phyloP scores from a whole-genome alignment of 169 alveolate species.

The Cryptosporidium xiaoi region DNA sequence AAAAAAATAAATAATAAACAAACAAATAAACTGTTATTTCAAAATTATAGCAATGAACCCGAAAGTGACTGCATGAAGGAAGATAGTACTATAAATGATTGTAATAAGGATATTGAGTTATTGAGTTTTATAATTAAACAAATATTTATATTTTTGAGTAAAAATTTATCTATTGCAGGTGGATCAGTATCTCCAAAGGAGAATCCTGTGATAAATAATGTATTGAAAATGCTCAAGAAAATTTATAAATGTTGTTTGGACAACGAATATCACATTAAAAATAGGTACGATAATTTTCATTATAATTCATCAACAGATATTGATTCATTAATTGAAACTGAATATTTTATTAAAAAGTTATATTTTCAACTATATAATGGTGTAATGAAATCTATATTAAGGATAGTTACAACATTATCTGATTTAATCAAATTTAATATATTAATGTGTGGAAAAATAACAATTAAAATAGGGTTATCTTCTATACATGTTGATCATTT shows the following conservation, averaged over 20 bases:
- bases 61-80: not conserved
- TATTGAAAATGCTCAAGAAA: constrained; percentile 1
- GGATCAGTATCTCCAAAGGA: constrained; percentile 56
- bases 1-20: not conserved
- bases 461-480: constrained; percentile 23
- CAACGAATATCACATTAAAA: constrained; percentile 6
- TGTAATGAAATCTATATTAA: constrained; percentile 14
- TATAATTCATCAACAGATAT: not conserved
- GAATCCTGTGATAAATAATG: constrained; percentile 35
- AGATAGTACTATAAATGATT: not conserved
- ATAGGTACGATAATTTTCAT: not conserved
- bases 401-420: constrained; percentile 17
- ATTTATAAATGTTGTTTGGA: constrained; percentile 31
- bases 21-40: not conserved
- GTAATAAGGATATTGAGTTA: not conserved
- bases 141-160: constrained; percentile 30
- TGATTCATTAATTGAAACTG: not conserved
- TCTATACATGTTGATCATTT: constrained; percentile 88
- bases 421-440: constrained; percentile 15
- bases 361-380: constrained; percentile 47
- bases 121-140: constrained; percentile 15
- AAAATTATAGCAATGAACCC: not conserved
- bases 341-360: not conserved
- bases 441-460: constrained; percentile 42
- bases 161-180: constrained; percentile 12